Evolutionary conservation across 345 rosid species (phyloP).

Genomic region (Iberis pinnata): DNA sequence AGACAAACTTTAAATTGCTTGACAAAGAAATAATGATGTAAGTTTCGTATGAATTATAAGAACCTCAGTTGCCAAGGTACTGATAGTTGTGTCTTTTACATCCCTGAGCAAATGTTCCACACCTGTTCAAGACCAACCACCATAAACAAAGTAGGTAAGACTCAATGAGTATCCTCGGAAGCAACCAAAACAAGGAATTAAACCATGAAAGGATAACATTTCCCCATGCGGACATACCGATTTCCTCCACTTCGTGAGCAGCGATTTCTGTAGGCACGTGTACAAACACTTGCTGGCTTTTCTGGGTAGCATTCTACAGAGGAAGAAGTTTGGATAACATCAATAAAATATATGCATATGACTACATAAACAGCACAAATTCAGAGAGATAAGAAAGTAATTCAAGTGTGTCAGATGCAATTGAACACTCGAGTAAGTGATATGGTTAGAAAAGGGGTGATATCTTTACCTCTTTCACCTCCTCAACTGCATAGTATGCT

Average conservation of each 20-base stretch:
- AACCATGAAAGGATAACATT: background rate
- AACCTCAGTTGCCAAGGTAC: conserved; percentile 46
- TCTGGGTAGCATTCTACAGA: conserved; percentile 79
- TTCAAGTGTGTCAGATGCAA: background rate
- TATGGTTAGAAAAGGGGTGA: background rate
- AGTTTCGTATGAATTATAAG: background rate
- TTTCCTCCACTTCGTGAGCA: conserved; percentile 87
- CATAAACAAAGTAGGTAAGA: background rate
- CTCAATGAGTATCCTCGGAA: background rate
- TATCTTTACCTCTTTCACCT: conserved; percentile 39
- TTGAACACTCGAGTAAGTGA: background rate
- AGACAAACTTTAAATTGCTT: background rate
- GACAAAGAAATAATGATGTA: background rate
- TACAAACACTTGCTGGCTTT: conserved; percentile 77
- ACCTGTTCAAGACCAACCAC: conserved; percentile 35
- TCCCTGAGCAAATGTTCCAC: conserved; percentile 36
- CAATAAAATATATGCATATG: background rate
- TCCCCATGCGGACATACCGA: conserved; percentile 45
- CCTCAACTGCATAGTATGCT: conserved; percentile 70
- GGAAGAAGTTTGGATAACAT: background rate
- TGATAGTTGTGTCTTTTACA: conserved; percentile 34
- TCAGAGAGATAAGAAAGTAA: background rate
- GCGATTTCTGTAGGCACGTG: conserved; percentile 76
- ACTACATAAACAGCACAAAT: background rate
- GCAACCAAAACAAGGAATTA: background rate